Percentiles rank a stretch among this genome's conserved stretches.
Evolutionary conservation across 768 basidiomycete species (phyloP).

Genomic region (Pulveroboletus sp.): DNA sequence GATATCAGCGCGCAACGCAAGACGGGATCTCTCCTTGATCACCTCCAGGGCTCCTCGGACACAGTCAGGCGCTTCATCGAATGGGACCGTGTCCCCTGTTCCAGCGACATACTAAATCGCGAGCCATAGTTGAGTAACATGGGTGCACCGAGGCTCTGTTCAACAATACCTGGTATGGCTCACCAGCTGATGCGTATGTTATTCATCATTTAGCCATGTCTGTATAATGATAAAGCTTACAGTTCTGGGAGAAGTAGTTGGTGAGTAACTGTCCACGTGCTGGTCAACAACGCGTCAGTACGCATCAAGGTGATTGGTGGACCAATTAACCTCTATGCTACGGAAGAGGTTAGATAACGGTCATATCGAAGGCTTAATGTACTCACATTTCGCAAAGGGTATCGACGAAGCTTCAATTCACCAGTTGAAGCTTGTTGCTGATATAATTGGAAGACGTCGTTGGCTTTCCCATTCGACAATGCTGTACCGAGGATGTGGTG

Average conservation of each 20-base stretch:
- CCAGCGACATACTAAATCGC: conserved; percentile 69
- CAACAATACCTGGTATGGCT: conserved; percentile 64
- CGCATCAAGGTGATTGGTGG: background rate
- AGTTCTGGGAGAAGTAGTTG: conserved; percentile 85
- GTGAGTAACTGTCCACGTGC: conserved; percentile 70
- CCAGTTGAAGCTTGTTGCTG: conserved; percentile 62
- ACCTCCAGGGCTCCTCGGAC: conserved; percentile 56
- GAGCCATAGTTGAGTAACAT: conserved; percentile 6
- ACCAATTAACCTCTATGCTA: conserved; percentile 64
- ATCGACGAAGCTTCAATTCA: conserved; percentile 61
- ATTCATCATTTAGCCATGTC: background rate
- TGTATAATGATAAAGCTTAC: conserved; percentile 39
- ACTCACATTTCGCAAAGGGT: conserved; percentile 63
- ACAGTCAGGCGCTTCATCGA: conserved; percentile 54
- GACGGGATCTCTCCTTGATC: conserved; percentile 52
- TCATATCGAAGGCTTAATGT: conserved; percentile 1
- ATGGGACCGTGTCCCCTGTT: conserved; percentile 68
- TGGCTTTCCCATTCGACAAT: conserved; percentile 41
- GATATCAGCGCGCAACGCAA: conserved; percentile 39
- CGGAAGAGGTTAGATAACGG: conserved; percentile 6
- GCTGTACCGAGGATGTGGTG: conserved; percentile 48
- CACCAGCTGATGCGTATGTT: conserved; percentile 53
- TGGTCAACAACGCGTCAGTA: conserved; percentile 34
- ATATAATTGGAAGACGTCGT: conserved; percentile 61
- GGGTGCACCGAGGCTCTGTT: background rate